Evolutionary conservation across 139 green algal species (phyloP), one percentile per base, ranked within the genome.

Genomic region (Penium margaritaceum): DNA sequence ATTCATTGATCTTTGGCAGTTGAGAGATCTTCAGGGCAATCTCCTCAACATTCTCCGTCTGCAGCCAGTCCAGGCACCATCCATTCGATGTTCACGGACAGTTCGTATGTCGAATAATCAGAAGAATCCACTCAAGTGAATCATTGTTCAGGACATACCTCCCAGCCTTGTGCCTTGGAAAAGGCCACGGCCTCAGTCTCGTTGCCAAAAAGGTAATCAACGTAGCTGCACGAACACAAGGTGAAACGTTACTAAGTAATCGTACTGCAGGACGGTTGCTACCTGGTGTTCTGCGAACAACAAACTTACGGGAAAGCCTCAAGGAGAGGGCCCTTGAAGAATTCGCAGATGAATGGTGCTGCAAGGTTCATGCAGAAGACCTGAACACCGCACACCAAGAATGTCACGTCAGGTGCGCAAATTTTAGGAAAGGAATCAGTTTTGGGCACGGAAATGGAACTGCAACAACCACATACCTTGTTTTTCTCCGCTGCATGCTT

Each of bases 161-260:
- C 88, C 94, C 91, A 97, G 37, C 87, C 88, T 82, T 97, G 90
- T 19, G 80, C 86, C 82, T 95, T 81, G 30, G 93, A 90, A 86
- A 97, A 96, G 4, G 91, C 86, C 2, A 77, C 70, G 19, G 92
- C 92, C 86, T 99, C 94, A 27, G 88, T 93, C 86, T 98, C 94
- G 71, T 98, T 98, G 62, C 90, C 93, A 83, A 98, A 98, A 47
- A 99, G 81, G 76, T 90, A 93, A 84, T 98, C 94, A 0, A 96
- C 84, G 77, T 91, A 80, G 19, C 70, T 80, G 70, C 39, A 67
- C 27, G 30, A n/a, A n/a, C n/a, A n/a, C n/a, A n/a, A n/a, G n/a
- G n/a, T n/a, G n/a, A n/a, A n/a, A n/a, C n/a, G n/a, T n/a, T n/a
- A n/a, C n/a, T n/a, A n/a, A n/a, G n/a, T n/a, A n/a, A n/a, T n/a